Conservation (phyloP, 768 basidiomycete genomes). For the Russula emetica region DNA sequence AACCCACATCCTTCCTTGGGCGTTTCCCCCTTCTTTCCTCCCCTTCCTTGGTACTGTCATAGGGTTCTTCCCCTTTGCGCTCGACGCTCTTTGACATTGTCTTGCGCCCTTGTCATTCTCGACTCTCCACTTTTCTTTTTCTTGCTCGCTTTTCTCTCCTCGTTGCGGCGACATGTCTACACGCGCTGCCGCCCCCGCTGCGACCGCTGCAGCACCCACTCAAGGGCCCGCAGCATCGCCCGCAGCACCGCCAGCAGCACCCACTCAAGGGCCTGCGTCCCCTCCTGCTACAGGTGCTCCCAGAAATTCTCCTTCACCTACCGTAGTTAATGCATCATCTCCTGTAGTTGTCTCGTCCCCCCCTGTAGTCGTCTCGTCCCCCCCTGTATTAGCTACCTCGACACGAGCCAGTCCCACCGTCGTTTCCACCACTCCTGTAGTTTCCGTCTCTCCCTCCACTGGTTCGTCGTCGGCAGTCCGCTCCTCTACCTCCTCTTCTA, state of each 20-base stretch:
- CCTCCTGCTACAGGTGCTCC: neutral
- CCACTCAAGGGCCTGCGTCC: neutral
- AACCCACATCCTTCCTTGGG: neutral
- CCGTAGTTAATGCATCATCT: neutral
- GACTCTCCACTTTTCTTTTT: neutral
- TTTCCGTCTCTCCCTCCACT: neutral
- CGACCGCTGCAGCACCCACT: neutral
- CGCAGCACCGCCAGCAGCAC: neutral
- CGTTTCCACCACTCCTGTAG: neutral
- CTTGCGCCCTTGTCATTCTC: slow-evolving; percentile 2
- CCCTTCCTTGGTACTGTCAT: too few species aligned
- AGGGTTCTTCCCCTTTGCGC: too few species aligned
- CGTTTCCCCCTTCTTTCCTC: neutral
- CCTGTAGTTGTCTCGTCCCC: neutral
- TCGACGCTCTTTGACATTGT: neutral
- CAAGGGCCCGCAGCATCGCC: neutral
- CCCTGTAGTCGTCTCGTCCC: too few species aligned
- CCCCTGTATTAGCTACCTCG: neutral
- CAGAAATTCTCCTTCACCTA: neutral
- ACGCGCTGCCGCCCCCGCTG: neutral
- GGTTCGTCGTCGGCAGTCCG: neutral
- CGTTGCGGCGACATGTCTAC: neutral
- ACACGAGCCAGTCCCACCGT: too few species aligned
- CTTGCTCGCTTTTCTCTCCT: neutral
- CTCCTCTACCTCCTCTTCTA: neutral